Evolutionary conservation across 2,329 filamentous ascomycete genomes (phyloP), one percentile per base, ranked within the genome.

Genomic region (Sporothrix pseudoabietina): DNA sequence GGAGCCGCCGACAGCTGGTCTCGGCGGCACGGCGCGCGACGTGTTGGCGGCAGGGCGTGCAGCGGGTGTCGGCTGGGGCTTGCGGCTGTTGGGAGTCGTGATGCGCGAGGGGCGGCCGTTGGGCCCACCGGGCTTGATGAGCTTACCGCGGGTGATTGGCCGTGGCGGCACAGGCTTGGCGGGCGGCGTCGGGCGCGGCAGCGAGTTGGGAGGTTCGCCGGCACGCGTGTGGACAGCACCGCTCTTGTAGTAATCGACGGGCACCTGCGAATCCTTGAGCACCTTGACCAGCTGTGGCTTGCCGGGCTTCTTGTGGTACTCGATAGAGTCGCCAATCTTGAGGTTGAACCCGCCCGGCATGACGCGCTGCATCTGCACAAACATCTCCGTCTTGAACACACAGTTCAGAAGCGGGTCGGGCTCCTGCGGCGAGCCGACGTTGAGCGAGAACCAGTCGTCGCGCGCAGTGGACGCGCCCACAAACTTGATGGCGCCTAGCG

Each of bases 251-350:
- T 90, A 88, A 82, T 99, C 96, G 66, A 90, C 90, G 3, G 87
- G 84, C 71, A 91, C 87, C 71, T 90, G 88, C 0, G 94, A 90
- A 80, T 99, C 96, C 83, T 97, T 97, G 75, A 97, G 80, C 9
- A 93, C 93, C 84, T 98, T 98, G 79, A 99, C 92, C 6, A 90
- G 83, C 71, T 95, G 92, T 81, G 93, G 88, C 84, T 99, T 99
- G 72, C 93, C 93, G 0, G 96, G 96, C 83, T 99, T 99, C 87
- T 98, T 99, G 80, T 95, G 94, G 82, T 97, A 99, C 80, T 97
- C 93, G 77, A 99, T 94, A 74, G 87, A 87, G 39, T 96, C 91
- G n/a, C 85, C 89, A 75, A 98, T 91, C 82, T 92, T 94, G 66
- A 99, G 83, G 79, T 90, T 94, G 79, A 97, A 88, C 10, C 92